Evolutionary conservation across 371 early-diverging fungal species (phyloP), one percentile per base, ranked within the genome.

Genomic region (Chytridium lagenaria): DNA sequence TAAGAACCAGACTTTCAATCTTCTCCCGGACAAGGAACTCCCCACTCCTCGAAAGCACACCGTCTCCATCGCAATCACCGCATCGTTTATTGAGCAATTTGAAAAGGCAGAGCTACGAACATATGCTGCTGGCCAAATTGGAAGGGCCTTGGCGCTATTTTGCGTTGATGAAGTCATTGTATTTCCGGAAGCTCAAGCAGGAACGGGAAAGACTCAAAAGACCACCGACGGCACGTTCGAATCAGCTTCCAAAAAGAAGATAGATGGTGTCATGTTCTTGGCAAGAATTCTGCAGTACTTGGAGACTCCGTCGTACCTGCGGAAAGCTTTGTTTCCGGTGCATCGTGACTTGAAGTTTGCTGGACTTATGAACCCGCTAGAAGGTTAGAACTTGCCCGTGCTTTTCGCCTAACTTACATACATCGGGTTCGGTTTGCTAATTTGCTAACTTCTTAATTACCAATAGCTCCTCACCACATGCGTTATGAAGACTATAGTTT

Each of bases 51-150:
- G 88, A 36, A 75, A 73, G 36, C 89, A 89, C 73, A 91, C 92
- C 1, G 87, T 90, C 37, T 89, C 88, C 39, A 71, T 92, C 19
- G 93, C 93, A 5, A 77, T 92, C 52, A 91, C 93, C 1, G 87
- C 90, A 16, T 89, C 89, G 28, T 88, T 92, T 22, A 78, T 92
- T n/a, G 90, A 90, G 30, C 86, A 84, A 69, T 88, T 90, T 30
- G 87, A 91, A 50, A 88, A 89, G 0, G 77, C 87, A 34, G 92
- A 93, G 73, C 73, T 93, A 69, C 87, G 89, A 76, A 93, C 92
- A 0, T 88, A 90, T 71, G 78, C 91, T 19, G 93, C 89, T 3
- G 92, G 93, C 40, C 91, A 92, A 80, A 86, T 92, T 57, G 92
- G 89, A 22, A 82, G 93, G 69, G 84, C 86, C 0, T 78, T 88